These are phyloP conservation scores for Avicennia marina DNA, from an alignment of 257 asterid genomes.

Conservation along the genomic window DNA sequence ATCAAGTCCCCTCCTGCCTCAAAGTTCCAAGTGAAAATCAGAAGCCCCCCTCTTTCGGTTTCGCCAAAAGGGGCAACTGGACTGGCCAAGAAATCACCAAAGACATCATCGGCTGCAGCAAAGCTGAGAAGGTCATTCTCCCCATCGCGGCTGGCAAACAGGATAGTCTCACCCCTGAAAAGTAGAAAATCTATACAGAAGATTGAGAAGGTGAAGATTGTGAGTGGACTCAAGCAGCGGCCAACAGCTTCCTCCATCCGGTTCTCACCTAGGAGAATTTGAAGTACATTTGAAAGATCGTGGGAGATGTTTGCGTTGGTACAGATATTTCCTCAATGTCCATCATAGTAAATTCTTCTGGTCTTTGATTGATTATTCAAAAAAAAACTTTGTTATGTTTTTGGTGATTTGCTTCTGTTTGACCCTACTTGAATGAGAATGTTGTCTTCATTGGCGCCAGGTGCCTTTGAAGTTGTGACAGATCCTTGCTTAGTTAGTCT, in stretches of 20 bases:
- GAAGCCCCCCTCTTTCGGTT: slow-evolving; percentile 37
- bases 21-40: slow-evolving; percentile 37
- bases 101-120: slow-evolving; percentile 36
- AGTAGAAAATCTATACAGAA: slow-evolving; percentile 44
- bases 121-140: slow-evolving; percentile 62
- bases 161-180: slow-evolving; percentile 42
- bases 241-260: slow-evolving; percentile 34
- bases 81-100: slow-evolving; percentile 39
- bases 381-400: no score
- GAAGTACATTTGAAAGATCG: slow-evolving; percentile 10
- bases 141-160: slow-evolving; percentile 57
- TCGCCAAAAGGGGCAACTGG: slow-evolving; percentile 29
- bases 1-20: slow-evolving; percentile 59
- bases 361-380: not conserved
- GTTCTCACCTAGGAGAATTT: slow-evolving; percentile 52
- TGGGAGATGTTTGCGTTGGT: not conserved
- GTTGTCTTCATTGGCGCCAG: no score
- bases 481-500: no score
- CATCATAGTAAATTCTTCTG: slow-evolving; percentile 10
- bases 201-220: slow-evolving; percentile 39
- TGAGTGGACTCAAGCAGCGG: slow-evolving; percentile 68
- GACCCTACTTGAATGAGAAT: no score
- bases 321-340: slow-evolving; percentile 51
- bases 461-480: no score
- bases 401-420: no score